Conservation (phyloP, 768 basidiomycete species). For the Mycena venus region DNA sequence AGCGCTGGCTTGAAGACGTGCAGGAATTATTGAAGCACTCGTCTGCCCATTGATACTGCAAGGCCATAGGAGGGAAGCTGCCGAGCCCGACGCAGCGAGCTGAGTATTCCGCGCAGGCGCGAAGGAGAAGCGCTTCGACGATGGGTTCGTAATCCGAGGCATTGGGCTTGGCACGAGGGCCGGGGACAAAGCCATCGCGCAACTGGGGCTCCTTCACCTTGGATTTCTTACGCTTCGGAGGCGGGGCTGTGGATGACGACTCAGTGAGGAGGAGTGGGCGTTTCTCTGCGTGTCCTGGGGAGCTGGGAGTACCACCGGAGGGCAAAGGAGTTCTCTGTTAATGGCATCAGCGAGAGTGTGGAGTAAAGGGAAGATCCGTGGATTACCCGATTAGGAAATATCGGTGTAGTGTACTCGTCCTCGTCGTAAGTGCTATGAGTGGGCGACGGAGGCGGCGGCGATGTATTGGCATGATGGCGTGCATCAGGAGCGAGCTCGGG, state of each 20-base stretch:
- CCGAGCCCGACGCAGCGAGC: not conserved
- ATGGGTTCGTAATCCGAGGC: too few relatives aligned
- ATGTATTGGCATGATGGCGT: not conserved
- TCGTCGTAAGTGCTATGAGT: too few relatives aligned
- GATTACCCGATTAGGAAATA: too few relatives aligned
- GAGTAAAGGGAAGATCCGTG: too few relatives aligned
- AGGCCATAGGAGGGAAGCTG: not conserved
- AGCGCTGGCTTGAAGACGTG: not conserved
- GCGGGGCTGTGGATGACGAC: not conserved
- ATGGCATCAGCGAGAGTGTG: too few relatives aligned
- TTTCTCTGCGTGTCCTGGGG: not conserved
- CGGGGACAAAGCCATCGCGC: not conserved
- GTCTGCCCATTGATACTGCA: not conserved
- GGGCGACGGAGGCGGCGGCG: not conserved
- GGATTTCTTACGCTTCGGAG: not conserved
- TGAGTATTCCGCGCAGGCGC: not conserved
- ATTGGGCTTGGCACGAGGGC: not conserved
- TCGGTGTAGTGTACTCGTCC: too few relatives aligned
- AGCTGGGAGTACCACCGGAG: too few relatives aligned
- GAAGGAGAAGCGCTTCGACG: not conserved
- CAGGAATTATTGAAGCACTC: slow-evolving; percentile 1
- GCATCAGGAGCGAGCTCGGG: not conserved
- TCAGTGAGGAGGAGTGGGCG: not conserved
- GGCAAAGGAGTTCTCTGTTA: too few relatives aligned
- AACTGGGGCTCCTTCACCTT: slow-evolving; percentile 9